phyloP scores from a whole-genome alignment of 345 rosid genomes.

The Salix brachista region DNA sequence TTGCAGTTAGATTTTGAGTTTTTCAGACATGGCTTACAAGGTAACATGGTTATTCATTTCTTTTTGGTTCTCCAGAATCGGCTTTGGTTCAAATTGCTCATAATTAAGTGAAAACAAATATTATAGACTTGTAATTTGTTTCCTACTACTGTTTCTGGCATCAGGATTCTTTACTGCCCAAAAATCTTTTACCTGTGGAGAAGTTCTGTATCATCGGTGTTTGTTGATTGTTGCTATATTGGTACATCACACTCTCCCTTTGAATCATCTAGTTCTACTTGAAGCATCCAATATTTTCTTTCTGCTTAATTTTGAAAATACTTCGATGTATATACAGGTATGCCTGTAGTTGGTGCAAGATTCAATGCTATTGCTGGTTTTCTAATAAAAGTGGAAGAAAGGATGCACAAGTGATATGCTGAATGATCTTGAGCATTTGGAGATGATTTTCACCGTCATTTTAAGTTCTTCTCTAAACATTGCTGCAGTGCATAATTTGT shows the following conservation, averaged over 20 bases:
- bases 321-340: not conserved
- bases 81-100: not conserved
- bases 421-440: not conserved
- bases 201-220: not conserved
- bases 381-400: not conserved
- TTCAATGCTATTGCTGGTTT: not conserved
- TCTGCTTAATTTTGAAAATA: not conserved
- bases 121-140: not conserved
- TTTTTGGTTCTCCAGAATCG: not conserved
- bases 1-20: not conserved
- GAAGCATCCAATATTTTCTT: not conserved
- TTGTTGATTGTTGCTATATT: not conserved
- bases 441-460: not conserved
- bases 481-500: not conserved
- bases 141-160: not conserved
- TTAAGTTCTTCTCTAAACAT: not conserved
- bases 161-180: not conserved
- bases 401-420: not conserved
- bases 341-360: not conserved
- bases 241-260: not conserved
- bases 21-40: not conserved
- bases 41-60: not conserved
- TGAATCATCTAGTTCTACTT: not conserved
- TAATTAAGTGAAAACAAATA: not conserved
- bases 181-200: not conserved